Conservation (phyloP, 306 rosid species). For the Pachyrhizus erosus region DNA sequence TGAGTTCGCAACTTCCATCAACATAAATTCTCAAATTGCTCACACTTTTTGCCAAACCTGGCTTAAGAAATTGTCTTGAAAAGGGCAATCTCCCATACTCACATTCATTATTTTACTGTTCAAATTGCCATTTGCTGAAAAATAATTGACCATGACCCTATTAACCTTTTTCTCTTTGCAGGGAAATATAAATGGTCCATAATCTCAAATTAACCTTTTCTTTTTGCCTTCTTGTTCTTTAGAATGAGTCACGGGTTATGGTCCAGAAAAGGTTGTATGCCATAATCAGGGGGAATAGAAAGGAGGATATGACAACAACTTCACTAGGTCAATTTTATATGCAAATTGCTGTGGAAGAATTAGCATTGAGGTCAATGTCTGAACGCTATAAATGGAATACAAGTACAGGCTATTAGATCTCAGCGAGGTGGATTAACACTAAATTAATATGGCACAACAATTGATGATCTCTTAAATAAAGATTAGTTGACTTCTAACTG, state of each 20-base stretch:
- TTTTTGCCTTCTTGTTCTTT: constrained; percentile 43
- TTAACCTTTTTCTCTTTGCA: constrained; percentile 31
- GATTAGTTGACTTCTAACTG: constrained; percentile 48
- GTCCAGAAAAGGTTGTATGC: constrained; percentile 44
- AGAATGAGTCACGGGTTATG: constrained; percentile 48
- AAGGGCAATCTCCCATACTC: constrained; percentile 25
- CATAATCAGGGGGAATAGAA: constrained; percentile 22
- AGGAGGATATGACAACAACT: constrained; percentile 30
- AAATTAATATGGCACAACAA: constrained; percentile 42
- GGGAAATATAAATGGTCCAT: constrained; percentile 50
- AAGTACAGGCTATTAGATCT: constrained; percentile 9
- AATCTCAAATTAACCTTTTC: constrained; percentile 41
- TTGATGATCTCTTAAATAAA: constrained; percentile 35
- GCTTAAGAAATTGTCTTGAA: constrained; percentile 25
- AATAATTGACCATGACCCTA: constrained; percentile 36
- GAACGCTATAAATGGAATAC: constrained; percentile 33
- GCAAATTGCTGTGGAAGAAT: constrained; percentile 41
- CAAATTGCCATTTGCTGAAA: constrained; percentile 34
- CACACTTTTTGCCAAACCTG: constrained; percentile 4
- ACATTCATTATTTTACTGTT: constrained; percentile 2
- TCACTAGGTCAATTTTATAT: constrained; percentile 44
- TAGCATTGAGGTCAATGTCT: constrained; percentile 35
- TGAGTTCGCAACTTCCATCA: background rate
- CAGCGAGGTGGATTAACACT: constrained; percentile 24
- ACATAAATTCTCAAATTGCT: background rate